Percentiles rank a stretch among this genome's conserved stretches.
Evolutionary conservation across 2,329 filamentous ascomycete genomes (phyloP).

Genomic region (Fusarium sp.): DNA sequence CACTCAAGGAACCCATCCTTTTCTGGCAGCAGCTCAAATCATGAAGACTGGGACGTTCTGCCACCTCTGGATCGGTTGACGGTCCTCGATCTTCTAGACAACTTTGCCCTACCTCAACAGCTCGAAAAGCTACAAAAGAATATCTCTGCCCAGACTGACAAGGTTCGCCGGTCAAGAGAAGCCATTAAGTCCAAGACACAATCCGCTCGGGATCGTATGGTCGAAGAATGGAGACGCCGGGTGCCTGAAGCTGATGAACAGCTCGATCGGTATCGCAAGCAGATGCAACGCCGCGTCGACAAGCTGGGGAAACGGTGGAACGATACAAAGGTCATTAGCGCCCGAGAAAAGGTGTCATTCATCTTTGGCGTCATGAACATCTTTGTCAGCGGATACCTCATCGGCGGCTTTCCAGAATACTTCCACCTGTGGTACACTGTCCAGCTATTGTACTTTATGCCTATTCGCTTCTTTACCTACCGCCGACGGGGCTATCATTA

Average conservation of each 20-base stretch:
- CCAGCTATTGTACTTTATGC: constrained; percentile 96
- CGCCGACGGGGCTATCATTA: constrained; percentile 95
- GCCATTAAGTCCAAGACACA: constrained; percentile 83
- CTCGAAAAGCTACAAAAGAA: constrained; percentile 92
- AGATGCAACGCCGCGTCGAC: constrained; percentile 92
- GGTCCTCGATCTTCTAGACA: constrained; percentile 94
- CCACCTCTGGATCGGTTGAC: constrained; percentile 91
- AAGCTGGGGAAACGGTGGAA: constrained; percentile 89
- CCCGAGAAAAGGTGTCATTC: constrained; percentile 95
- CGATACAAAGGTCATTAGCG: constrained; percentile 88
- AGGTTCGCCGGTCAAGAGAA: constrained; percentile 86
- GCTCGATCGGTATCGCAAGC: constrained; percentile 89
- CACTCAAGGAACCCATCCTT: constrained; percentile 86
- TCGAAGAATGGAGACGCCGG: constrained; percentile 92
- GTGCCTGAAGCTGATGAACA: constrained; percentile 92
- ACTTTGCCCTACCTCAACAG: constrained; percentile 90
- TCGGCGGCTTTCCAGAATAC: constrained; percentile 86
- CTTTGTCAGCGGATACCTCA: constrained; percentile 94
- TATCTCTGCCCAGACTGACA: constrained; percentile 86
- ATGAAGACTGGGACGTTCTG: constrained; percentile 89
- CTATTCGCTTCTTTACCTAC: constrained; percentile 93
- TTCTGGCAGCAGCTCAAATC: constrained; percentile 87
- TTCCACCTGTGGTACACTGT: constrained; percentile 95
- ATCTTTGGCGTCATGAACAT: constrained; percentile 98
- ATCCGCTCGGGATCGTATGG: constrained; percentile 88